These are phyloP conservation scores for Pythium guiyangense DNA, from an alignment of 352 stramenopile genomes.

Conservation along the genomic window DNA sequence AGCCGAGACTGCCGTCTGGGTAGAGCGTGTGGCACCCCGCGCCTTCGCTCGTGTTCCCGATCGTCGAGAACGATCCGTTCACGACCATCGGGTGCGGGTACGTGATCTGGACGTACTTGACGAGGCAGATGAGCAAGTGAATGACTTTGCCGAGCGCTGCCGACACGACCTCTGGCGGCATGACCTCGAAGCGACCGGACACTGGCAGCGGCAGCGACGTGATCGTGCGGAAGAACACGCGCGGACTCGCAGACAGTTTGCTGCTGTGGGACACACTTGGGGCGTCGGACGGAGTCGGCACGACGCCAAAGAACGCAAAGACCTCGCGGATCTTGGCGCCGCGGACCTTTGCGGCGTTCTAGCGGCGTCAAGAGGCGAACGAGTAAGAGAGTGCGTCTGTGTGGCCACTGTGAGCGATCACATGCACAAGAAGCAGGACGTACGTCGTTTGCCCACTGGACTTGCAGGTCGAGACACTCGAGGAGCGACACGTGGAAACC, in stretches of 20 bases:
- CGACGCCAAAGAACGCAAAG: constrained; percentile 54
- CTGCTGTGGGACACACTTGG: not conserved
- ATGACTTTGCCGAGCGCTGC: constrained; percentile 71
- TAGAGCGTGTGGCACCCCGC: constrained; percentile 81
- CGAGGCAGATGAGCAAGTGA: constrained; percentile 61
- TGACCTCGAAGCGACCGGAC: constrained; percentile 61
- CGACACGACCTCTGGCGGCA: constrained; percentile 71
- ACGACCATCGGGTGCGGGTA: constrained; percentile 84
- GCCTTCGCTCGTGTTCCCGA: constrained; percentile 72
- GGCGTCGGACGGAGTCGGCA: not conserved
- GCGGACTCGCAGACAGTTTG: not conserved
- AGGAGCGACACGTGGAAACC: constrained; percentile 48
- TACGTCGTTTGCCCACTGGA: constrained; percentile 59
- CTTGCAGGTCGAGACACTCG: constrained; percentile 62
- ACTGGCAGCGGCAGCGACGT: constrained; percentile 59
- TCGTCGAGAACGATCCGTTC: constrained; percentile 86
- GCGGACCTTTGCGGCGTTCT: constrained; percentile 63
- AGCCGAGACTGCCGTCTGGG: constrained; percentile 72
- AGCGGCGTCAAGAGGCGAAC: not conserved
- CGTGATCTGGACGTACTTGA: constrained; percentile 64
- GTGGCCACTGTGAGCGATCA: not conserved
- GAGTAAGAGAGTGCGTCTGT: not conserved
- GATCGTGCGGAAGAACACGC: constrained; percentile 63
- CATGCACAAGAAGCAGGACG: not conserved
- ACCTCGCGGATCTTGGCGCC: constrained; percentile 67